phyloP scores from a whole-genome alignment of 108 stramenopile species.

The Craspedostauros australis region DNA sequence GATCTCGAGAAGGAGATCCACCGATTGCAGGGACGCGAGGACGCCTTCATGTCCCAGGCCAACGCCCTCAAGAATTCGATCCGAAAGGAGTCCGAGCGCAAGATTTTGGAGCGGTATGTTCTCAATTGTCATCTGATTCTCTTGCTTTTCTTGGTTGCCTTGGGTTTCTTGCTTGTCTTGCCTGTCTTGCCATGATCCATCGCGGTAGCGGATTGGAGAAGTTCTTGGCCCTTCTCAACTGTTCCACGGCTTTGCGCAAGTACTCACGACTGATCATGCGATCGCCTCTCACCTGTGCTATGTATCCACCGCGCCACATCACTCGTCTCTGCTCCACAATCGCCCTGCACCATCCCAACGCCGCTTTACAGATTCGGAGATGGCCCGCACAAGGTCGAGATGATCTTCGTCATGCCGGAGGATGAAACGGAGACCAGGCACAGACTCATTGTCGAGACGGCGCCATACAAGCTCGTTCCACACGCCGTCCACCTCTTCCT shows the following conservation, averaged over 20 bases:
- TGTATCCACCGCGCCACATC: not conserved
- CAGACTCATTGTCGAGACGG: conserved; percentile 54
- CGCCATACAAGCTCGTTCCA: conserved; percentile 71
- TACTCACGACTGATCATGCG: not conserved
- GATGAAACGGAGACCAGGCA: conserved; percentile 8
- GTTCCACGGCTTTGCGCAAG: not conserved
- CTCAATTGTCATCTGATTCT: not conserved
- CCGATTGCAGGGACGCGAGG: conserved; percentile 33
- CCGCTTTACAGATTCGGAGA: conserved; percentile 45
- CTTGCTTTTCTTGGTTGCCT: not conserved
- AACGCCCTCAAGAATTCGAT: conserved; percentile 30
- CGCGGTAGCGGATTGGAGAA: not conserved
- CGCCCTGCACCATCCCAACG: not conserved
- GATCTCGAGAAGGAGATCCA: conserved; percentile 20
- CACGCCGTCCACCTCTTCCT: conserved; percentile 80
- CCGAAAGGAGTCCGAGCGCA: conserved; percentile 33
- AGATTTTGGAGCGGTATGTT: conserved; percentile 53
- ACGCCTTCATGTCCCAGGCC: conserved; percentile 41
- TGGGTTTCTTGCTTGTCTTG: not conserved
- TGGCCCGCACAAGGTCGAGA: conserved; percentile 60
- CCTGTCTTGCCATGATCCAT: not conserved
- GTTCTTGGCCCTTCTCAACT: not conserved
- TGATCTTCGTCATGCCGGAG: conserved; percentile 21
- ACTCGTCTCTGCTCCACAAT: too few relatives aligned
- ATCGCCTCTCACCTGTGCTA: not conserved